Evolutionary conservation across 2,329 filamentous ascomycete genomes (phyloP).

Genomic region (Escovopsis weberi): DNA sequence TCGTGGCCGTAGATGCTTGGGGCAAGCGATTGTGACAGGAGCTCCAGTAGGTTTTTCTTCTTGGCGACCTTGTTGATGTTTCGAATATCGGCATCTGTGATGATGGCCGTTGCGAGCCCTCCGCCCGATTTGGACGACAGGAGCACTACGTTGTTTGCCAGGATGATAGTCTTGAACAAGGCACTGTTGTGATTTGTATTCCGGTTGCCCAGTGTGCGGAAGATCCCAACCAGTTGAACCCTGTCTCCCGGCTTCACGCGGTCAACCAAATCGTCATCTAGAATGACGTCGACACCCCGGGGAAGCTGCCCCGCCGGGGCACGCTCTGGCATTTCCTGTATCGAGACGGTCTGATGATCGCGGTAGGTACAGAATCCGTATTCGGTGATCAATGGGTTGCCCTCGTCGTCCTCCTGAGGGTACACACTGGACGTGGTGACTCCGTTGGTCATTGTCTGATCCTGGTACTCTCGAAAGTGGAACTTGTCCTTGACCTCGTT

Average conservation of each 20-base stretch:
- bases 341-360: conserved; percentile 94
- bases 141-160: conserved; percentile 90
- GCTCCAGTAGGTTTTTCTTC: conserved; percentile 82
- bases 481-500: conserved; percentile 80
- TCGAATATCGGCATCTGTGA: conserved; percentile 92
- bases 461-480: conserved; percentile 77
- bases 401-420: conserved; percentile 82
- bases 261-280: conserved; percentile 94
- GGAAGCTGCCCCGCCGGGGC: conserved; percentile 92
- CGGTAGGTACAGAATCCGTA: conserved; percentile 93
- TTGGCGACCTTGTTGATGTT: conserved; percentile 98
- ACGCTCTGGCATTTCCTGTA: conserved; percentile 97
- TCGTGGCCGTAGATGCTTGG: conserved; percentile 96
- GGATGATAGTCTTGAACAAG: conserved; percentile 82
- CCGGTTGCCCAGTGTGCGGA: conserved; percentile 83
- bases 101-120: conserved; percentile 77
- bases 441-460: conserved; percentile 94
- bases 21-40: conserved; percentile 85
- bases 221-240: conserved; percentile 94
- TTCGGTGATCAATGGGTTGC: conserved; percentile 84
- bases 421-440: conserved; percentile 85
- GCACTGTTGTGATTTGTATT: conserved; percentile 84
- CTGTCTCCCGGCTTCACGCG: conserved; percentile 89
- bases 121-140: conserved; percentile 93
- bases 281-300: conserved; percentile 85